Evolutionary conservation across 2,329 filamentous ascomycete genomes (phyloP).

Genomic region (Trichoderma koningiopsis): DNA sequence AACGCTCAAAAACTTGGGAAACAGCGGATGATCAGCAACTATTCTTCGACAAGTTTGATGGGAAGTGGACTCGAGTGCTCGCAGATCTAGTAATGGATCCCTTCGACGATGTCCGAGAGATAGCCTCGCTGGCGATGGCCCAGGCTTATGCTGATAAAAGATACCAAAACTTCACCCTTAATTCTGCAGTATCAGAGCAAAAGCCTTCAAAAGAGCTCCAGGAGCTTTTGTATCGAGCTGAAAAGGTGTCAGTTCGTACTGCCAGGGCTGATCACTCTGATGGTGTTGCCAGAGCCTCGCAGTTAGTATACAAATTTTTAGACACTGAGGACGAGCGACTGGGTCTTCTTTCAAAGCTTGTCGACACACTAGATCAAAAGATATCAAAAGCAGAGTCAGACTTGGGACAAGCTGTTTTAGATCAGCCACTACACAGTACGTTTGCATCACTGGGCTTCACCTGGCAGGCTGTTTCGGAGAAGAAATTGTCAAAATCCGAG

Average conservation of each 20-base stretch:
- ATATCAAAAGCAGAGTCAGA: slow-evolving; percentile 64
- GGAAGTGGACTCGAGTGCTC: slow-evolving; percentile 62
- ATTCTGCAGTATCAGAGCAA: slow-evolving; percentile 23
- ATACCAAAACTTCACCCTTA: slow-evolving; percentile 35
- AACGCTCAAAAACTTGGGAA: slow-evolving; percentile 47
- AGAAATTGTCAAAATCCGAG: slow-evolving; percentile 43
- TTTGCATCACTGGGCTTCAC: slow-evolving; percentile 66
- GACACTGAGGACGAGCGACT: slow-evolving; percentile 46
- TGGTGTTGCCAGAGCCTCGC: slow-evolving; percentile 77
- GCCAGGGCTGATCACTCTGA: slow-evolving; percentile 91
- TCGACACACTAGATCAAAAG: slow-evolving; percentile 65
- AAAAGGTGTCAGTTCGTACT: slow-evolving; percentile 65
- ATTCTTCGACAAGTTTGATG: slow-evolving; percentile 49
- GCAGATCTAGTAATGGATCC: slow-evolving; percentile 83
- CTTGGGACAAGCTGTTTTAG: slow-evolving; percentile 66
- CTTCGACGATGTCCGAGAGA: slow-evolving; percentile 84
- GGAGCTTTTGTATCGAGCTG: slow-evolving; percentile 55
- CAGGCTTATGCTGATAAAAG: slow-evolving; percentile 49
- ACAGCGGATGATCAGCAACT: slow-evolving; percentile 43
- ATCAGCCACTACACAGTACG: slow-evolving; percentile 68
- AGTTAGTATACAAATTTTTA: slow-evolving; percentile 66
- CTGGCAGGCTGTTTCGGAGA: slow-evolving; percentile 53
- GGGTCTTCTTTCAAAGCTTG: slow-evolving; percentile 58
- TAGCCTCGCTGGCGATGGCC: slow-evolving; percentile 53
- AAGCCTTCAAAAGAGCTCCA: slow-evolving; percentile 41